phyloP scores from a whole-genome alignment of 768 basidiomycete species.

The Baorangia bicolor region DNA sequence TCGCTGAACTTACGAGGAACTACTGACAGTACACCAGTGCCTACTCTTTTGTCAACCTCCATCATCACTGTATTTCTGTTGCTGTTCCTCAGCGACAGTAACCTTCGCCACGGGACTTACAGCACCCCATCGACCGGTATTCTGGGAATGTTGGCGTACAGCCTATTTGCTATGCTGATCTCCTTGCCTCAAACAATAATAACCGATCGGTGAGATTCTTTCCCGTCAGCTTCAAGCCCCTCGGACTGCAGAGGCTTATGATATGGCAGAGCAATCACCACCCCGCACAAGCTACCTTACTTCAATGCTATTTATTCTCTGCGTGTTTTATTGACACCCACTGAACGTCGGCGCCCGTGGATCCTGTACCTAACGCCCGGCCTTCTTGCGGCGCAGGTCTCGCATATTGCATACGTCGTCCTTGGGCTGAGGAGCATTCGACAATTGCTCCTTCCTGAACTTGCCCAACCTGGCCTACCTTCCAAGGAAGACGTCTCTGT shows the following conservation, averaged over 20 bases:
- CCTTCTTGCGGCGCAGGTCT: slow-evolving; percentile 43
- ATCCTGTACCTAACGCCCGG: slow-evolving; percentile 78
- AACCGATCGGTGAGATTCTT: slow-evolving; percentile 62
- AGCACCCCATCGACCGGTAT: slow-evolving; percentile 60
- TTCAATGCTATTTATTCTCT: slow-evolving; percentile 56
- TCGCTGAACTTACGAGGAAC: slow-evolving; percentile 32
- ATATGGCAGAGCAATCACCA: slow-evolving; percentile 68
- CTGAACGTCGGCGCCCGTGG: slow-evolving; percentile 79
- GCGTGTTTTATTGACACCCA: slow-evolving; percentile 74
- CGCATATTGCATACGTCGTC: slow-evolving; percentile 46
- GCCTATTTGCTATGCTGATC: slow-evolving; percentile 62
- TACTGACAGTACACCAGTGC: slow-evolving; percentile 45
- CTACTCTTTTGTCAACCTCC: slow-evolving; percentile 46
- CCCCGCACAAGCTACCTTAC: slow-evolving; percentile 73
- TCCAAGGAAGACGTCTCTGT: slow-evolving; percentile 44
- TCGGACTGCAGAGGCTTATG: not conserved
- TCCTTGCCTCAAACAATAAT: slow-evolving; percentile 69
- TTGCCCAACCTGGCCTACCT: slow-evolving; percentile 35
- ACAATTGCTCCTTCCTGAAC: slow-evolving; percentile 59
- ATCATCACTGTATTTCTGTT: slow-evolving; percentile 58
- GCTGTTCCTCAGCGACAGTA: slow-evolving; percentile 54
- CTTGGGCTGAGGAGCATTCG: slow-evolving; percentile 43
- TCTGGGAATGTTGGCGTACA: slow-evolving; percentile 63
- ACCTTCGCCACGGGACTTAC: slow-evolving; percentile 63
- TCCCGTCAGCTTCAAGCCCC: not conserved